Evolutionary conservation across 805 yeast species (phyloP).

Genomic region (Wickerhamiella siamensis): DNA sequence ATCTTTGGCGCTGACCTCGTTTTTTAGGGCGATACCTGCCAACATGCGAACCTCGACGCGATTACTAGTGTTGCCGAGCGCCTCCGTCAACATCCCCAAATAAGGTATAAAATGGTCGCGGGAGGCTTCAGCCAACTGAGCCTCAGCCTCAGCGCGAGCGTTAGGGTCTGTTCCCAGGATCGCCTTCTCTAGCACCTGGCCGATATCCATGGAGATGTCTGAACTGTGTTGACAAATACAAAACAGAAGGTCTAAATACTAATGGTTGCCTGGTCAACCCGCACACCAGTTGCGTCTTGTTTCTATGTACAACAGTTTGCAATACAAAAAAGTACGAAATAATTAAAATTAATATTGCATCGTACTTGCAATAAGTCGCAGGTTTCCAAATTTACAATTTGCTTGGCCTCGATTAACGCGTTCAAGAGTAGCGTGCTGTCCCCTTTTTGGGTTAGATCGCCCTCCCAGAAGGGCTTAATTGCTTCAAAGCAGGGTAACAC

Average conservation of each 20-base stretch:
- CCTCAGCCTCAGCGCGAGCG: constrained; percentile 59
- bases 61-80: constrained; percentile 46
- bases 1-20: constrained; percentile 77
- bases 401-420: too few relatives aligned
- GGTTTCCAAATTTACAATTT: too few relatives aligned
- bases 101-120: constrained; percentile 62
- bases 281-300: too few relatives aligned
- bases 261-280: neutral
- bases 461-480: too few relatives aligned
- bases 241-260: neutral
- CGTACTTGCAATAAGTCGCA: too few relatives aligned
- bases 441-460: too few relatives aligned
- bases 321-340: too few relatives aligned
- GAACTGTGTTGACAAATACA: neutral
- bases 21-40: constrained; percentile 79
- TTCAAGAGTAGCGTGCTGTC: too few relatives aligned
- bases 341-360: too few relatives aligned
- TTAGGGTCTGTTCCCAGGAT: constrained; percentile 42
- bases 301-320: too few relatives aligned
- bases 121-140: constrained; percentile 56
- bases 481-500: too few relatives aligned
- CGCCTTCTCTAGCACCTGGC: constrained; percentile 63
- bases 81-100: constrained; percentile 52
- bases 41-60: constrained; percentile 74
- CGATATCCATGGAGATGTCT: constrained; percentile 34